Evolutionary conservation across 1,284 basidiomycete species (phyloP).

Genomic region (Irpex lacteus): DNA sequence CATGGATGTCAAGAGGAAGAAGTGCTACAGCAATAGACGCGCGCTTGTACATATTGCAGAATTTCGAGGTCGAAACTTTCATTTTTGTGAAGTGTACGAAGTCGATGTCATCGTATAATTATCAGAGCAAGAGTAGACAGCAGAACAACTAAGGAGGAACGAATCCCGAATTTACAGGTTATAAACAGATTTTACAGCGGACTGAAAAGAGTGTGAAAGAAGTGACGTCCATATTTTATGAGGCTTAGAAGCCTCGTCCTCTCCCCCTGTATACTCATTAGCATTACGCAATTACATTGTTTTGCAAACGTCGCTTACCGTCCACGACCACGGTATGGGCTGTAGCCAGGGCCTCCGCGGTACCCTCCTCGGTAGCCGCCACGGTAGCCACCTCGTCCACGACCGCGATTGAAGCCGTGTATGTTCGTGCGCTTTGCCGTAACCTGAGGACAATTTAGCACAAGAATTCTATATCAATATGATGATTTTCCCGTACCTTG

Average conservation of each 20-base stretch:
- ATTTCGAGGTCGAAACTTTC: too few species aligned
- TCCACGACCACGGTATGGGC: conserved; percentile 78
- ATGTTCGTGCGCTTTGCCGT: conserved; percentile 92
- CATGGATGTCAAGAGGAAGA: conserved; percentile 18
- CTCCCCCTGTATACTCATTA: conserved; percentile 48
- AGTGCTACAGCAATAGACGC: neutral
- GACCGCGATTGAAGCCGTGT: conserved; percentile 84
- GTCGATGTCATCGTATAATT: neutral
- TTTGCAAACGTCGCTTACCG: conserved; percentile 48
- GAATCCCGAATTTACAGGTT: conserved; percentile 2
- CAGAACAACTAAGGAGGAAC: neutral
- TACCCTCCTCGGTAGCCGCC: conserved; percentile 73
- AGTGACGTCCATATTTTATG: conserved; percentile 23
- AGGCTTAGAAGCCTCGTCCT: conserved; percentile 60
- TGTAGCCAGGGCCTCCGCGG: conserved; percentile 60
- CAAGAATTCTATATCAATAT: too few species aligned
- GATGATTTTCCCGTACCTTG: conserved; percentile 53
- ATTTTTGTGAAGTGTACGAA: neutral
- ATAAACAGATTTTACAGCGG: conserved; percentile 6
- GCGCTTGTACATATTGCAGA: neutral
- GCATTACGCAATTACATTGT: neutral
- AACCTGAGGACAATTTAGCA: too few species aligned
- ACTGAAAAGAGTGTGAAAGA: conserved; percentile 2
- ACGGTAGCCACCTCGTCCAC: conserved; percentile 57
- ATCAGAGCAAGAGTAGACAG: neutral